A percentile compares a stretch with the other conserved stretches of the same genome.
These are phyloP conservation scores for Phaseolus lunatus DNA, from an alignment of 306 rosid species.

Conservation along the genomic window DNA sequence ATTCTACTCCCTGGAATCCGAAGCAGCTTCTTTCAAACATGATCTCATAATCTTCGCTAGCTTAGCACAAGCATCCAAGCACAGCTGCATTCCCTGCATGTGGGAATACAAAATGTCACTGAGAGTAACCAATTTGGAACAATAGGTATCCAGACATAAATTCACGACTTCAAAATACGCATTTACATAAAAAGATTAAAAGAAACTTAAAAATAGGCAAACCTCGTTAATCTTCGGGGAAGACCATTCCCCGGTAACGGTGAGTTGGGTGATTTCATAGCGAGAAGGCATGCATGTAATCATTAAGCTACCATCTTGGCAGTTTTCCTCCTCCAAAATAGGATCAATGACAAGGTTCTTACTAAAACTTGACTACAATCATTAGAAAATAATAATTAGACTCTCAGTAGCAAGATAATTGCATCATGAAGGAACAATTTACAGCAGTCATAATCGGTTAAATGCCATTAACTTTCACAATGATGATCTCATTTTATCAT, in stretches of 20 bases:
- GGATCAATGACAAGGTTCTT: slow-evolving; percentile 91
- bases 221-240: slow-evolving; percentile 62
- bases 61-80: slow-evolving; percentile 89
- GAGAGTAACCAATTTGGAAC: slow-evolving; percentile 1
- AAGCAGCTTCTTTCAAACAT: slow-evolving; percentile 75
- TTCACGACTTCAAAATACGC: slow-evolving; percentile 3
- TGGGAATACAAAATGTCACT: slow-evolving; percentile 33
- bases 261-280: slow-evolving; percentile 91
- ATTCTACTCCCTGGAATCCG: slow-evolving; percentile 61
- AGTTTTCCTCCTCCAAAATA: slow-evolving; percentile 84
- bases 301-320: slow-evolving; percentile 90
- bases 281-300: slow-evolving; percentile 94
- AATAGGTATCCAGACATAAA: background rate
- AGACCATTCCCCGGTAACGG: slow-evolving; percentile 95
- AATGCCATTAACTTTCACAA: slow-evolving; percentile 13
- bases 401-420: slow-evolving; percentile 31
- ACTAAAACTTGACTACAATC: slow-evolving; percentile 74
- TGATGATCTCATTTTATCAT: slow-evolving; percentile 31
- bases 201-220: slow-evolving; percentile 5
- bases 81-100: slow-evolving; percentile 89
- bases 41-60: slow-evolving; percentile 83
- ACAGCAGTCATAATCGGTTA: slow-evolving; percentile 28
- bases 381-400: slow-evolving; percentile 26
- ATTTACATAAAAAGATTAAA: background rate
- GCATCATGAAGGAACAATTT: background rate